Evolutionary conservation across 2,329 filamentous ascomycete species (phyloP), one percentile per base, ranked within the genome.

Genomic region (Paraphaeosphaeria minitans): DNA sequence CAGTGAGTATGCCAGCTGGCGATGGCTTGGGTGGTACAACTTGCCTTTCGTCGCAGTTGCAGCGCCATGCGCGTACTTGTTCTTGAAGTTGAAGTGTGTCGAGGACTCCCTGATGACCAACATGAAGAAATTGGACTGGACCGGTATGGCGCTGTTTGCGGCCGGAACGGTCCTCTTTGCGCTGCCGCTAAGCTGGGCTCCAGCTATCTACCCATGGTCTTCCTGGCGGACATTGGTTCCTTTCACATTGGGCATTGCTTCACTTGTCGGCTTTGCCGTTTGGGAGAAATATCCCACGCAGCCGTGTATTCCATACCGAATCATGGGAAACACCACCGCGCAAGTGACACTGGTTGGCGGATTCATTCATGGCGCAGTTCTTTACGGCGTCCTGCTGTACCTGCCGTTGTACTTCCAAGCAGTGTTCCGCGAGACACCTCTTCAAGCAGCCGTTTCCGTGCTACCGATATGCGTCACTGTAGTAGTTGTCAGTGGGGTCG

Each of bases 151-250:
- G 4, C 77, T 80, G 0, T 79, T 84, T 16, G 37, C 49, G 4
- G 77, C 71, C 2, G 69, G 81, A 10, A 79, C 78, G 1, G 64
- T 81, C 8, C 75, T 82, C 71, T 64, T 84, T 1, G 74, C 83
- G 0, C 71, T 83, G 0, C 81, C 82, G 0, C 68, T 84, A 2
- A 76, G 82, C 56, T 83, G 84, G 61, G 83, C 82, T 3, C 82
- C 80, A n/a, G 74, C 73, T 12, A 73, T 77, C 1, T 82, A 80
- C 54, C 75, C 82, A 0, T 85, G 83, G 88, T 16, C 16, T 7
- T 85, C 82, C 1, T 88, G 83, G 80, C 79, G 81, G 2, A 87
- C 85, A 0, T 73, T 90, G 1, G 79, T 87, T 0, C 87, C 87
- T 0, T 73, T 91, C 10, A 67, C 85, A 3, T 24, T 89, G 6